These are phyloP conservation scores for Castanea sativa DNA, from an alignment of 306 rosid species.

Conservation along the genomic window DNA sequence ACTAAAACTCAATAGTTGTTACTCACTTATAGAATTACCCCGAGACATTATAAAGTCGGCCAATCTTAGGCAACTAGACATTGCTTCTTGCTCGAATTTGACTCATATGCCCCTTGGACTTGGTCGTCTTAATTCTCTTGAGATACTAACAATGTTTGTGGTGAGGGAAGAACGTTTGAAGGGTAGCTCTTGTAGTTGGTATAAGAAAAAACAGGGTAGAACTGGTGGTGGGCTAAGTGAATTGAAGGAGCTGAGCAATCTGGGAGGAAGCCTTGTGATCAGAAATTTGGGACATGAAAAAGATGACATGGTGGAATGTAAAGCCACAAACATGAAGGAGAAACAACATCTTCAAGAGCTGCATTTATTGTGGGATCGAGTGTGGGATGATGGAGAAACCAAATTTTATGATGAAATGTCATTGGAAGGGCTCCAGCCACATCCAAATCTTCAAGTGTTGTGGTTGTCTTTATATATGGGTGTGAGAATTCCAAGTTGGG, in stretches of 20 bases:
- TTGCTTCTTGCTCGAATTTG: background rate
- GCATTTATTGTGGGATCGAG: constrained; percentile 2
- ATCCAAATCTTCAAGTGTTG: background rate
- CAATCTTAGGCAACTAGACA: constrained; percentile 13
- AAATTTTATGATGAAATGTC: background rate
- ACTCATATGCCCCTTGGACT: constrained; percentile 5
- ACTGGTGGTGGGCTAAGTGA: background rate
- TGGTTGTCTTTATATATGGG: background rate
- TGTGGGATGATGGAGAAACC: background rate
- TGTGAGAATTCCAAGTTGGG: background rate
- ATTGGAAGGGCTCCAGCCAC: constrained; percentile 1
- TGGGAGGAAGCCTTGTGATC: background rate
- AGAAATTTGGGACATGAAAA: background rate
- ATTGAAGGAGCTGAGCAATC: background rate
- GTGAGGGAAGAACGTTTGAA: background rate
- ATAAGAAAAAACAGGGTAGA: background rate
- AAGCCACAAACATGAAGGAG: background rate
- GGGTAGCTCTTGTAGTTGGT: too few species aligned
- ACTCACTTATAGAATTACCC: constrained; percentile 12
- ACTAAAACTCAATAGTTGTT: constrained; percentile 13
- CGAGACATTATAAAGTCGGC: constrained; percentile 11
- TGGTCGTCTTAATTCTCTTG: background rate
- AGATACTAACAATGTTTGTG: constrained; percentile 9
- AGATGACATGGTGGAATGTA: background rate
- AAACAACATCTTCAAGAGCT: background rate